Evolutionary conservation across 257 asterid genomes (phyloP), one percentile per base, ranked within the genome.

Genomic region (Ligustrum vulgare): DNA sequence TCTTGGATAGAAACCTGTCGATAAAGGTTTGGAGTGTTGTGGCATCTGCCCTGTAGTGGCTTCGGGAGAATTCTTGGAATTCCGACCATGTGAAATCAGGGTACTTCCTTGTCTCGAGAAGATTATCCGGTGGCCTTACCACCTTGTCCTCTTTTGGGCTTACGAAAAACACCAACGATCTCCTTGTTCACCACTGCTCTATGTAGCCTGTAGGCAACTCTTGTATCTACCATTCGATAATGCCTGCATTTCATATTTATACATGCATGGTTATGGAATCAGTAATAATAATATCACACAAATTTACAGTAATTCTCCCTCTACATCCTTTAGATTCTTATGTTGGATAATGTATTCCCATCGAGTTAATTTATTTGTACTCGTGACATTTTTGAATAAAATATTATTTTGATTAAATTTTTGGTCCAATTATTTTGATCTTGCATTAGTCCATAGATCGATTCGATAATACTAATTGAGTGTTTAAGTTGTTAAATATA

Each of bases 121-220:
- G 86, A 63, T 80, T 70, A 54, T 54, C 7, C 2, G 89, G 89
- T 69, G 96, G 96, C 70, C 84, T 79, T 73, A 91, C 81, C 22
- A 87, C 78, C 77, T 84, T 89, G 84, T 89, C 93, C 7, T 86
- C 86, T 71, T 78, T 85, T 13, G 97, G 96, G 77, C 84, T 82
- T 82, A 91, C 84, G 73, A 91, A 91, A 41, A 86, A 91, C 63
- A 86, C 87, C 39, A 89, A 35, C 2, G 97, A 91, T 77, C 72
- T 77, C 80, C 68, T 84, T 83, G 85, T 89, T 92, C 82, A 90
- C 97, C 49, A 82, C 80, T 73, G 91, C 97, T 22, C 96, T 76
- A 75, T 92, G 97, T 23, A 92, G 68, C 34, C 96, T 92, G 97
- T 23, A 92, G 68, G 37, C 96, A 89, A 66, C 97, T 90, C 87